Evolutionary conservation across 257 asterid genomes (phyloP), one percentile per base, ranked within the genome.

Genomic region (Leptodermis oblonga): DNA sequence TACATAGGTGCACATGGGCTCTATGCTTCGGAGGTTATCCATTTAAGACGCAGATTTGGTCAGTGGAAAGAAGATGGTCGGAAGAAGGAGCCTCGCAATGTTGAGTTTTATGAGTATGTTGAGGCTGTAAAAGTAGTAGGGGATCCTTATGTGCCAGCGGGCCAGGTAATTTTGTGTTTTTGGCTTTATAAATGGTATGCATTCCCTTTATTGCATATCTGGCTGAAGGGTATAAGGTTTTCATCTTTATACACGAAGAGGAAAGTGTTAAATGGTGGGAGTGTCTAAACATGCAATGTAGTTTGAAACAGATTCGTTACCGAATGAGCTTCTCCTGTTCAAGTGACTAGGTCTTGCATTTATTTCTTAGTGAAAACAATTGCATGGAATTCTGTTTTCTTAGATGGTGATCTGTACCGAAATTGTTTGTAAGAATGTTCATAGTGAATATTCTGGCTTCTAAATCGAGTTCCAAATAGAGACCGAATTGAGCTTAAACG

Each of bases 61-160:
- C 97, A 87, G 77, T 91, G 99, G 99, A 89, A 87, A 76, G 99
- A 88, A 67, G 97, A 89, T 65, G 90, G 81, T 59, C 78, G 55
- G 75, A 55, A 77, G 62, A 85, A 80, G 76, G 88, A 85, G 74
- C 82, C 90, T 39, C 80, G 88, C 48, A 82, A 83, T 76, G 63
- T 91, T 62, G 91, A 91, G 80, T 94, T 91, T 74, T 91, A 88
- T 61, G 99, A 94, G 78, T 94, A 89, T 68, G 97, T 94, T 64
- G 99, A 94, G 82, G 99, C 97, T 75, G 92, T 86, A 45, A 94
- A 94, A 79, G 71, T 94, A 70, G 87, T 97, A 13, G 99, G 99
- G 74, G 97, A 91, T 77, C 90, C 92, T 77, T 81, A 83, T 79
- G 92, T 94, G 72, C 99, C 99, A 67, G 99, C 97, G 74, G 99